Base-by-base conservation (phyloP, 257 asterid genomes). In the Ligustrum vulgare region DNA sequence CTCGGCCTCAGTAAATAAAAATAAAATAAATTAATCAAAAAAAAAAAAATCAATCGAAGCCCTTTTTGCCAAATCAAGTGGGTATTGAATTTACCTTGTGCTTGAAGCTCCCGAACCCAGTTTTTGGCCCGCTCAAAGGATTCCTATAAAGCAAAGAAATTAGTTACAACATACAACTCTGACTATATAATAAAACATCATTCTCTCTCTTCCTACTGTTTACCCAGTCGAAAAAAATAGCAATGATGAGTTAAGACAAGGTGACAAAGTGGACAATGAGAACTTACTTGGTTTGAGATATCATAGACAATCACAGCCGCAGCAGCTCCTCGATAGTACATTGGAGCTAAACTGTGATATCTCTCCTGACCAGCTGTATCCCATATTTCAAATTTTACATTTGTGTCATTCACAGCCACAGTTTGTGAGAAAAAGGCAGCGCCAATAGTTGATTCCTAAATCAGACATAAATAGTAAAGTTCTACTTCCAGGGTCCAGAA, bases 351-450 rank as follows among this genome's bases (percentile, higher is more conserved):
- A 79, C 97, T 92, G 77, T 92, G 97, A 88, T 92, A 90, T 80
- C 96, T 86, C 88, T 92, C 97, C 82, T 90, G 96, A 69, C 97
- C 96, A 23, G 96, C 97, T 8, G 96, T 90, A 79, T 92, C 95
- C 97, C 97, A 92, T 74, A 92, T 92, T 83, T 92, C 97, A 69
- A 92, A 92, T 60, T 92, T 92, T 49, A 92, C 93, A 62, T 95
- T 89, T 45, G 91, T 92, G 72, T 92, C 93, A 78, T 89, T 82
- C 67, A 89, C 91, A 74, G 97, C 96, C 73, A 92, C 88, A 36
- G 92, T 87, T 87, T 92, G 96, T 37, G 97, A 90, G 71, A 91
- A 92, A 78, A 92, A 92, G 10, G 96, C 97, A 41, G 97, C 96
- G 22, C 96, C 97, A 23, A 92, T 92, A 11, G 96, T 90, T n/a